phyloP scores from a whole-genome alignment of 1,139 yeast species.

The Candida gigantensis region DNA sequence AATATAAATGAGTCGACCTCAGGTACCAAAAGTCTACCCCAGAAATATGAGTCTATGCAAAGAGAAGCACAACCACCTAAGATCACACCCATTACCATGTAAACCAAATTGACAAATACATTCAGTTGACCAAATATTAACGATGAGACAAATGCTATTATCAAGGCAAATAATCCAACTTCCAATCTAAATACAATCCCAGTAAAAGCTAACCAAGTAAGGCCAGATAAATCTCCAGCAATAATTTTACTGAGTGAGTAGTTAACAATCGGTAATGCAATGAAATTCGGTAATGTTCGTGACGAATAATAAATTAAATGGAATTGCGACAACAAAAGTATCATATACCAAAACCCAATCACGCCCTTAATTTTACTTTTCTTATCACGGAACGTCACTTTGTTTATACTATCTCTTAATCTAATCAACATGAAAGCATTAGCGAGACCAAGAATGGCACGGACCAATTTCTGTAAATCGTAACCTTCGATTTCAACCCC shows the following conservation, averaged over 20 bases:
- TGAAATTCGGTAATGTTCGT: conserved; percentile 82
- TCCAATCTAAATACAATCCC: conserved; percentile 77
- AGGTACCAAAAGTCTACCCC: conserved; percentile 64
- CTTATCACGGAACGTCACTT: conserved; percentile 26
- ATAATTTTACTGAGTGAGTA: conserved; percentile 54
- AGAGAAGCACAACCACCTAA: conserved; percentile 54
- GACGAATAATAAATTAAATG: conserved; percentile 77
- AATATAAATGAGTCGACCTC: conserved; percentile 72
- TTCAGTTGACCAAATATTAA: conserved; percentile 48
- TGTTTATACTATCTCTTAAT: conserved; percentile 28
- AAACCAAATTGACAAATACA: conserved; percentile 29
- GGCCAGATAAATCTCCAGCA: conserved; percentile 52
- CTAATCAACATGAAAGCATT: conserved; percentile 38
- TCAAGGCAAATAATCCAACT: conserved; percentile 55
- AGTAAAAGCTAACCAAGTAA: conserved; percentile 60
- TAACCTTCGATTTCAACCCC: conserved; percentile 21
- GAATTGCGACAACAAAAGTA: conserved; percentile 67
- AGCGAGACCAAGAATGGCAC: conserved; percentile 55
- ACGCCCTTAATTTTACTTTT: conserved; percentile 23
- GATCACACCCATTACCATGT: conserved; percentile 49
- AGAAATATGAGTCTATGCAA: conserved; percentile 71
- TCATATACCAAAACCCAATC: conserved; percentile 58
- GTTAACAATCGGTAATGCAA: conserved; percentile 76
- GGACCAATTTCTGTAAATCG: conserved; percentile 47
- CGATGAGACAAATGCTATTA: conserved; percentile 46